Conservation (phyloP, 306 rosid genomes). For the Cucumis melo region DNA sequence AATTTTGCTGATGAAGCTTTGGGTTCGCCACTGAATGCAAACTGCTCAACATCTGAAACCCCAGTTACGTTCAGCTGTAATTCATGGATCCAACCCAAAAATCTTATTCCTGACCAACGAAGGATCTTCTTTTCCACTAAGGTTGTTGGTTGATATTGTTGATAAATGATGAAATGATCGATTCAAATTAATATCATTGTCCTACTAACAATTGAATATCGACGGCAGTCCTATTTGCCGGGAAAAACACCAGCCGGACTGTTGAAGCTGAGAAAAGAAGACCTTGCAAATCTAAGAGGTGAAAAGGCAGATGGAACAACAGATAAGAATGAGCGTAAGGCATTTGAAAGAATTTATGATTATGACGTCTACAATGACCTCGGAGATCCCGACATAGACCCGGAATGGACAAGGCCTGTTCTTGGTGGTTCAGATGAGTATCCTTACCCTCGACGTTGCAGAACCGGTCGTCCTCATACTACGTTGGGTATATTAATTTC, state of each 20-base stretch:
- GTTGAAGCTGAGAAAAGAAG: conserved; percentile 25
- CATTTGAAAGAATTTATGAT: conserved; percentile 26
- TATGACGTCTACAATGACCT: conserved; percentile 41
- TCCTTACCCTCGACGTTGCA: conserved; percentile 20
- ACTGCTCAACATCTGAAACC: neutral
- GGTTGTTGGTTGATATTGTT: neutral
- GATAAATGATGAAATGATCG: no score
- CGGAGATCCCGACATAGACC: conserved; percentile 21
- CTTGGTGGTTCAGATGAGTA: conserved; percentile 8
- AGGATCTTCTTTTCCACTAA: neutral
- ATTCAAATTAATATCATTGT: no score
- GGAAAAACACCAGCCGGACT: conserved; percentile 24
- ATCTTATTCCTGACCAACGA: neutral
- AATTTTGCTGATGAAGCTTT: no score
- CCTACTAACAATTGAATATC: no score
- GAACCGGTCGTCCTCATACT: conserved; percentile 11
- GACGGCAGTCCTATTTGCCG: conserved; percentile 29
- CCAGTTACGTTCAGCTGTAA: neutral
- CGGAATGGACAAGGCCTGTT: conserved; percentile 10
- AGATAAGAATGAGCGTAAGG: neutral
- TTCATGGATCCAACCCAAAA: neutral
- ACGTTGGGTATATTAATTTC: no score
- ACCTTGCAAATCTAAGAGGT: conserved; percentile 22
- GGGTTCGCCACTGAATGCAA: no score
- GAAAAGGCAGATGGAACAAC: neutral